Evolutionary conservation across 257 asterid genomes (phyloP), one percentile per base, ranked within the genome.

Genomic region (Capsicum chinense): DNA sequence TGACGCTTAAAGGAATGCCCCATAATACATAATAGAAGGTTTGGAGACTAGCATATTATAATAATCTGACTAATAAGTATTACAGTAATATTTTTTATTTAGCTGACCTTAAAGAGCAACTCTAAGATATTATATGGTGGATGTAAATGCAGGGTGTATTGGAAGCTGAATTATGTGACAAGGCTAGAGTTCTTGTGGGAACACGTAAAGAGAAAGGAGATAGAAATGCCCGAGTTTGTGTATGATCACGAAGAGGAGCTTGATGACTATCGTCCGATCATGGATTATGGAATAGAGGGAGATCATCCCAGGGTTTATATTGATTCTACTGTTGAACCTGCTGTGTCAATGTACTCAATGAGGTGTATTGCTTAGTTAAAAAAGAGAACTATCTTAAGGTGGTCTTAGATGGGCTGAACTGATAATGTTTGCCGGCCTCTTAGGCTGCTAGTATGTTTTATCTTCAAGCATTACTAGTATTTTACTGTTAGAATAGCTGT

Each of bases 221-320:
- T 92, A 1, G 93, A 94, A 87, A 87, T 95, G 68, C 99, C 99
- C 26, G 97, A 93, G 74, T 93, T 93, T 7, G 99, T 95, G 85
- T 86, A 88, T 81, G 97, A 94, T 19, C 88, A 90, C 37, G 99
- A 95, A 15, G 94, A 93, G 35, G 92, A 90, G 79, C 84, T 93
- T 84, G 98, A 94, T 86, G 81, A 76, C 47, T 80, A 80, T 37
- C 85, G 91, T 1, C 89, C 92, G 3, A 88, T 83, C 14, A 74
- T 91, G 64, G 94, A 93, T 70, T 93, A 91, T 42, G 97, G 97
- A 50, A 60, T 93, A 73, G 99, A 95, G 89, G 92, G 97, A 79
- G 98, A 94, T 83, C 97, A 93, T 60, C 97, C 97, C 0, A 86
- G 97, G n/a, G 67, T 83, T 2, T 86, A 84, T 52, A 79, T 79